phyloP scores from a whole-genome alignment of 2,329 filamentous ascomycete species.

The Zopfia rhizophila region DNA sequence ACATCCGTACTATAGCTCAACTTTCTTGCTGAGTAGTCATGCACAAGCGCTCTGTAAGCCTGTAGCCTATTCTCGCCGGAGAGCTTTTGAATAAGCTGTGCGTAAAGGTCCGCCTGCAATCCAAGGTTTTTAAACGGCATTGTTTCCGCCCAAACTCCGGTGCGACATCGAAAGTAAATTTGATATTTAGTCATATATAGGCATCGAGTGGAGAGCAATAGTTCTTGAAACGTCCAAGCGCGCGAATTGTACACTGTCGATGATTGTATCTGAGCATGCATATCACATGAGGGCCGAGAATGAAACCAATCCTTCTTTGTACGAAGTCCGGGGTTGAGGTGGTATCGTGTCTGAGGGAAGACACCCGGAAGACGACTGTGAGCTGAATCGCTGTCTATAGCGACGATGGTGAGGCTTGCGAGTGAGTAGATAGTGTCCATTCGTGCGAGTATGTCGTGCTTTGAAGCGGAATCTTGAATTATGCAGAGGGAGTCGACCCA shows the following conservation, averaged over 20 bases:
- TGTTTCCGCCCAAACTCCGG: no score
- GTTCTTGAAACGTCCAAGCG: slow-evolving; percentile 11
- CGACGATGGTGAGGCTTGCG: slow-evolving; percentile 4
- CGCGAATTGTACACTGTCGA: slow-evolving; percentile 3
- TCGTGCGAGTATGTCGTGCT: neutral
- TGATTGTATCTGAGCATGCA: neutral
- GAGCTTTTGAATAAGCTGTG: no score
- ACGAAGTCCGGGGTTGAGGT: no score
- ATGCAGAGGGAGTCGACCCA: slow-evolving; percentile 9
- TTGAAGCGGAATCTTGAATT: slow-evolving; percentile 4
- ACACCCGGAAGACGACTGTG: slow-evolving; percentile 1
- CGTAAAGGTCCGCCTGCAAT: no score
- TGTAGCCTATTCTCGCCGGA: no score
- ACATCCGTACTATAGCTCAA: no score
- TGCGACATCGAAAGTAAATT: slow-evolving; percentile 2
- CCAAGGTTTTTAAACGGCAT: no score
- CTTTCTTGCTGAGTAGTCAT: no score
- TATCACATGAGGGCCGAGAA: no score
- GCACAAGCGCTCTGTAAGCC: no score
- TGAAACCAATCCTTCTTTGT: no score
- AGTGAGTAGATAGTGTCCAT: slow-evolving; percentile 9
- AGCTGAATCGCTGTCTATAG: neutral
- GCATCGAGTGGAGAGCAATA: slow-evolving; percentile 1
- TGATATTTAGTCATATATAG: slow-evolving; percentile 1
- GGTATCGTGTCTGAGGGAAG: no score